Conservation (phyloP, 495 filamentous ascomycete species). For the Pyronema domesticum region DNA sequence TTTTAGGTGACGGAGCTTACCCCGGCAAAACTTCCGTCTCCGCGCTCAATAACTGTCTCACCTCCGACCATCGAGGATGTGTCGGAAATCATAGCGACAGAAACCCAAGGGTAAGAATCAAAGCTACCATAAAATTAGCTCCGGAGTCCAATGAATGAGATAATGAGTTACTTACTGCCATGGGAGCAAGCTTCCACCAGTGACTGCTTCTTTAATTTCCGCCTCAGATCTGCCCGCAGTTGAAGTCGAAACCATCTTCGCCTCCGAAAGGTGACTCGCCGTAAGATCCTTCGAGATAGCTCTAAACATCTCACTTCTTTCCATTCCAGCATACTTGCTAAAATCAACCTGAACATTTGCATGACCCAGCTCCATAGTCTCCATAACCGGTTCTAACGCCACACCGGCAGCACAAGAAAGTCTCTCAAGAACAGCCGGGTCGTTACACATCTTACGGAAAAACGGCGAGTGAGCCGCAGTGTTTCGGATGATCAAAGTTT, state of each 20-base stretch:
- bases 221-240: conserved; percentile 4
- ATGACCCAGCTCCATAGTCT: conserved; percentile 26
- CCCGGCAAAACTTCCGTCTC: conserved; percentile 21
- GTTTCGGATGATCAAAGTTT: conserved; percentile 25
- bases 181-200: conserved; percentile 15
- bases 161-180: conserved; percentile 24
- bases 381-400: conserved; percentile 22
- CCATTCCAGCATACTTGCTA: conserved; percentile 8
- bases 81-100: conserved; percentile 26
- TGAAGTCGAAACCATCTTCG: conserved; percentile 1
- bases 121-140: conserved; percentile 6
- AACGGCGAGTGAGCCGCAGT: conserved; percentile 23
- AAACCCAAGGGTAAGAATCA: conserved; percentile 28
- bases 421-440: conserved; percentile 23
- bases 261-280: conserved; percentile 3
- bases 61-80: conserved; percentile 26
- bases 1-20: conserved; percentile 4
- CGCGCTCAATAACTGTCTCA: conserved; percentile 26
- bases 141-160: neutral
- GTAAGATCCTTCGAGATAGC: conserved; percentile 21
- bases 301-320: conserved; percentile 12
- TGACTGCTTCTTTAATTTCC: conserved; percentile 7
- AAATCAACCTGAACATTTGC: conserved; percentile 25
- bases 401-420: conserved; percentile 23
- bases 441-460: conserved; percentile 24